Conservation (phyloP, 2,329 filamentous ascomycete species). For the Myriosclerotinia scirpicola region DNA sequence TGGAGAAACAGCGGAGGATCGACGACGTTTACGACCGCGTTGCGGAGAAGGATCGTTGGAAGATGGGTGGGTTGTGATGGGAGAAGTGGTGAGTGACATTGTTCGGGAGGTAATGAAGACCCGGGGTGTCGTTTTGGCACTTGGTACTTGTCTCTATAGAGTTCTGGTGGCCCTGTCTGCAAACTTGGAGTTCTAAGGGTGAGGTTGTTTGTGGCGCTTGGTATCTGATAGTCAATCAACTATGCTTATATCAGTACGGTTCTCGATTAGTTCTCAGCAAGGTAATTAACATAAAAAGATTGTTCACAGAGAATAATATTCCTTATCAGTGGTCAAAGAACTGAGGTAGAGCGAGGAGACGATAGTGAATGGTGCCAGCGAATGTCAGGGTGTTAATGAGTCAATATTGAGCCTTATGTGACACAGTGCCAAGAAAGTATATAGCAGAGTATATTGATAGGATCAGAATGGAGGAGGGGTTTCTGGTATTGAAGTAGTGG, state of each 20-base stretch:
- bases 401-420: neutral
- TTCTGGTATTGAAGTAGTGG: neutral
- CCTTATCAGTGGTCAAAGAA: neutral
- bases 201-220: neutral
- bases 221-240: neutral
- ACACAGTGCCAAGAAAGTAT: neutral
- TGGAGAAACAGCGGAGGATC: slow-evolving; percentile 28
- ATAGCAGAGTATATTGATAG: neutral
- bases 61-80: neutral
- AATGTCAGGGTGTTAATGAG: neutral
- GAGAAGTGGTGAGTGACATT: slow-evolving; percentile 5
- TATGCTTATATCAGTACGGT: slow-evolving; percentile 1
- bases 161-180: neutral
- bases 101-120: neutral
- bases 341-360: neutral
- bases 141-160: neutral
- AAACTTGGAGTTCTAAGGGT: neutral
- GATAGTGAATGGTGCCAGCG: slow-evolving; percentile 21
- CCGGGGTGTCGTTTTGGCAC: neutral
- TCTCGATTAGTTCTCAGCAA: neutral
- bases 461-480: neutral
- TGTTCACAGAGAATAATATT: neutral
- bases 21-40: slow-evolving; percentile 39
- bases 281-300: neutral
- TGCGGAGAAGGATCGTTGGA: slow-evolving; percentile 20